Conservation (phyloP, 768 basidiomycete genomes). For the Thelephora ganbajun region DNA sequence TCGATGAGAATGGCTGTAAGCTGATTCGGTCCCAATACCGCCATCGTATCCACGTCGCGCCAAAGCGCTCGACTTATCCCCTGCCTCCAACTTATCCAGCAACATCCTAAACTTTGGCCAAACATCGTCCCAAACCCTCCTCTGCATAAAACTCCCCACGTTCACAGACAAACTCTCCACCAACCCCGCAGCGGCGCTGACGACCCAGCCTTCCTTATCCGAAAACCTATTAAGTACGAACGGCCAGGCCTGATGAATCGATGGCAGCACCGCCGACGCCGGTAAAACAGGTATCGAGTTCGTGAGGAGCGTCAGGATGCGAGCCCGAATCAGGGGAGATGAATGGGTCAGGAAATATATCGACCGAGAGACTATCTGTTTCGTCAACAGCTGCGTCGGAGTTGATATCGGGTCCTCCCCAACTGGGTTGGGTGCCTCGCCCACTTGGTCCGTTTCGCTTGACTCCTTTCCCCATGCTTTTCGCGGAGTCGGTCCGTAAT, state of each 20-base stretch:
- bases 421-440: conserved; percentile 19
- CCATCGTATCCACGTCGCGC: conserved; percentile 32
- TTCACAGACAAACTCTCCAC: conserved; percentile 58
- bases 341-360: conserved; percentile 84
- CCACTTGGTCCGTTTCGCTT: conserved; percentile 9
- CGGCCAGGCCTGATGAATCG: conserved; percentile 89
- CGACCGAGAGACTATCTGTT: conserved; percentile 78
- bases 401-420: conserved; percentile 38
- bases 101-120: conserved; percentile 75
- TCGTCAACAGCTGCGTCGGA: conserved; percentile 60
- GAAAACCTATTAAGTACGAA: conserved; percentile 74
- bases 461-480: conserved; percentile 35
- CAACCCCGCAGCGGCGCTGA: conserved; percentile 59
- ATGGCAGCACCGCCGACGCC: conserved; percentile 65
- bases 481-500: conserved; percentile 45
- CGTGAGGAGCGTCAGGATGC: conserved; percentile 63
- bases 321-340: conserved; percentile 74
- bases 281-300: conserved; percentile 61
- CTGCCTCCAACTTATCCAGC: conserved; percentile 42
- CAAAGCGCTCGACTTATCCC: conserved; percentile 55
- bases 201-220: conserved; percentile 66
- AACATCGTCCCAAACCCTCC: conserved; percentile 79
- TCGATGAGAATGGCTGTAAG: conserved; percentile 72
- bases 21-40: conserved; percentile 47
- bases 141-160: conserved; percentile 76